These are phyloP conservation scores for Starmerella powellii DNA, from an alignment of 805 yeast genomes.

Conservation along the genomic window DNA sequence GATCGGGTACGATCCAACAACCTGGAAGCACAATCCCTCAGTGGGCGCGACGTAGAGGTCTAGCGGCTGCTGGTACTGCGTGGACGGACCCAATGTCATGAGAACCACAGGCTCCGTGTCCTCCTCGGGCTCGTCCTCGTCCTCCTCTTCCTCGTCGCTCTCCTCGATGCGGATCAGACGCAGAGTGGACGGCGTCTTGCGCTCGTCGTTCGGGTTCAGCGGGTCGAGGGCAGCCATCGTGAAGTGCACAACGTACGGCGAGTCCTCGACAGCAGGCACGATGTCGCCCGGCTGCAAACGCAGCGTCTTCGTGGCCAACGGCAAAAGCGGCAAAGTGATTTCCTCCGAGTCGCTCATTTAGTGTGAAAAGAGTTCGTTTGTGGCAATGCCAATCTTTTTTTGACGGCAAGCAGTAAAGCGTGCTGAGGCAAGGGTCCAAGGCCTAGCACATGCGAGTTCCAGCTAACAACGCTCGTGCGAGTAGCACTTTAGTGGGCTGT, in stretches of 20 bases:
- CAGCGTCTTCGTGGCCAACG: constrained; percentile 17
- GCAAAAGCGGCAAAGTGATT: constrained; percentile 12
- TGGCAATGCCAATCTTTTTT: too few relatives aligned
- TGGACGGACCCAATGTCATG: constrained; percentile 80
- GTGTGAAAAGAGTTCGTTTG: background rate
- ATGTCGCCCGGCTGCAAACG: constrained; percentile 71
- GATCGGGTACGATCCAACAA: constrained; percentile 88
- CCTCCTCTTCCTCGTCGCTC: constrained; percentile 33
- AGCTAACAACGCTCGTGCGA: too few relatives aligned
- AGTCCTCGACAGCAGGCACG: constrained; percentile 70
- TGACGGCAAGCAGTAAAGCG: too few relatives aligned
- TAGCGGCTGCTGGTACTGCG: constrained; percentile 64
- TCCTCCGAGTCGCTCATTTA: constrained; percentile 16
- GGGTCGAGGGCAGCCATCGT: constrained; percentile 96
- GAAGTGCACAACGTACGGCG: constrained; percentile 79
- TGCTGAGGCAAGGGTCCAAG: too few relatives aligned
- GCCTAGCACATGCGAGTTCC: too few relatives aligned
- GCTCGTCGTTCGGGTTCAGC: constrained; percentile 47
- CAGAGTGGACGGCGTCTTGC: constrained; percentile 66
- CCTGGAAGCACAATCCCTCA: constrained; percentile 89
- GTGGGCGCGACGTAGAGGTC: constrained; percentile 85
- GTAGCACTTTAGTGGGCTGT: background rate
- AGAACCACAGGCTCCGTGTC: constrained; percentile 51
- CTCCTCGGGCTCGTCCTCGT: constrained; percentile 42
- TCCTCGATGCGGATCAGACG: constrained; percentile 45